Evolutionary conservation across 1,139 yeast species (phyloP), one percentile per base, ranked within the genome.

Genomic region (Yamadazyma jaroonii): DNA sequence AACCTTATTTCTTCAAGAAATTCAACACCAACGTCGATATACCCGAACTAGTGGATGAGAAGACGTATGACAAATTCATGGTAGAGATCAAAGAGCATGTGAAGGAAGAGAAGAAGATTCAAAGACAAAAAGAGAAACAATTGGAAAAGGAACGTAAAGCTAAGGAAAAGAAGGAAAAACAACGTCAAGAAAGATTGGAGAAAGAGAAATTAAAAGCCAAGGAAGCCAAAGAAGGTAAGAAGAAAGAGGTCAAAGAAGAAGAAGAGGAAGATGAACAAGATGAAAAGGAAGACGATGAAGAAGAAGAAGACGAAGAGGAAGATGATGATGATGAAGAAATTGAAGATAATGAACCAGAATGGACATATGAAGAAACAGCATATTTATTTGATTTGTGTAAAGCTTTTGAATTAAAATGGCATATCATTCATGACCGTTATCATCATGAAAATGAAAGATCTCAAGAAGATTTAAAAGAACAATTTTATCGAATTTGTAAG

Each of bases 391-490:
- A 81, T 2, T 62, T 87, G 25, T 86, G 95, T 45, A 61, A 68
- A 28, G 74, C 72, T 2, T 90, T 77, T 54, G 97, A 92, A 54
- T 69, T 92, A 52, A 77, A 94, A 46, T 92, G 98, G 97, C 77
- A 84, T 9, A 81, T 89, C 1, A 78, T 92, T 9, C 70, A 76
- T 44, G 98, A 92, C 53, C 66, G 97, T 45, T 90, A 81, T 57
- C 74, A 58, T 40, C 59, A 58, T 22, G 54, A 53, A 2, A 43
- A 51, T 5, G 36, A 44, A 14, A 61, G 86, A 27, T 52, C 73
- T 0, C 50, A 85, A 30, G 98, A 90, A 52, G 97, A 89, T 46
- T 61, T 92, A 40, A 89, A 89, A 50, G 88, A 81, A 38, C 82
- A 90, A 34, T 88, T 86, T 57, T 94, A 90, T 54, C 50, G 66